Base-by-base conservation (phyloP, 208 protist genomes). In the Wallacemonas sp. region DNA sequence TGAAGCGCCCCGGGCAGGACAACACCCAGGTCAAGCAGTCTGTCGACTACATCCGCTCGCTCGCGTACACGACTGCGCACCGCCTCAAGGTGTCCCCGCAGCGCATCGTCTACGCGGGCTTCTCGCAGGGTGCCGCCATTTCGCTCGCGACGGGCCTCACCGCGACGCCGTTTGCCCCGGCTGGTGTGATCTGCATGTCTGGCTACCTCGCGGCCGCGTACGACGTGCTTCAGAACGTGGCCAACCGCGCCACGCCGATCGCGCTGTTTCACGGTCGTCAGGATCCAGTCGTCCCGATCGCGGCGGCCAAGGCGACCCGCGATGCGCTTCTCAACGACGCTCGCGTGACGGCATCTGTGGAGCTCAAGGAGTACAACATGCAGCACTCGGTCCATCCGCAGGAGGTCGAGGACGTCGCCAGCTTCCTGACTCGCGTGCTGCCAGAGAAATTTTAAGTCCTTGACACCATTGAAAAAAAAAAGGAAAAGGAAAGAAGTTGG, bases 81-180 rank as follows among this genome's bases (percentile, higher is more conserved):
- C 79, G 80, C 30, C 73, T 85, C 68, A 78, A 80, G 46, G 86
- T 97, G 33, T 56, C 80, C 1, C 74, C 80, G 0, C 63, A 70
- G 2, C 87, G 94, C 44, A 88, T 98, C 30, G 76, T 98, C 32
- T 91, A 96, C 68, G 89, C 75, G 21, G 96, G 96, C 21, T 98
- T 98, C 70, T 95, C 85, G 14, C 96, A 98, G 61, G 96, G 96
- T 12, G 92, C 80, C 0, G 91, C 92, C 17, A 43, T 97, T 4
- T 91, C 89, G 12, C 80, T 93, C 49, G 81, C 73, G 44, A 72
- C 90, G 14, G 90, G 83, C 26, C 67, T 96, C 14, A 80, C 72
- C 3, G 80, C 72, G 19, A 65, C 78, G 11, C 75, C 55, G 61
- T 62, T 84, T 55, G 74, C 90, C 1, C 85, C 90, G 16, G 87